Evolutionary conservation across 2,329 filamentous ascomycete species (phyloP), one percentile per base, ranked within the genome.

Genomic region (Botrytis sinoallii): DNA sequence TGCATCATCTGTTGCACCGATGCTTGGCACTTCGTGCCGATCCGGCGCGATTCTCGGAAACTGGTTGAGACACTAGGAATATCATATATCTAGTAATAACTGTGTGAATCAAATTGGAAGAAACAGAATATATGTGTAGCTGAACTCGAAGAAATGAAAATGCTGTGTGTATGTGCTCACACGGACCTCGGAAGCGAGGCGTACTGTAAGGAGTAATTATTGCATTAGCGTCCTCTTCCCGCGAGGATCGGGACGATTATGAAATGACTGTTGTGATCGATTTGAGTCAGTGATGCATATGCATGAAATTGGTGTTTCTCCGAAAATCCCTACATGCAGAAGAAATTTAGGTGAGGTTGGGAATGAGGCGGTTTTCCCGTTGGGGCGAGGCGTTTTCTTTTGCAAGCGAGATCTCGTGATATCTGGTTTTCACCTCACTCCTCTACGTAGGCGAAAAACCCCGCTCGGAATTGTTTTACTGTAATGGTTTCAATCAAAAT

Each of bases 341-440:
- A 67, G 22, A 35, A 60, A 48, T 7, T 46, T 6, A 35, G 20
- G 14, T 52, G 14, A 52, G 32, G 64, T n/a, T 67, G 22, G 40
- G 44, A 40, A 35, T 14, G 65, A 42, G 65, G 46, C 25, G 46
- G 8, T 18, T n/a, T 16, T 8, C 14, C 25, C 22, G 25, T 63
- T 38, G 38, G 35, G n/a, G 25, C 4, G 60, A 63, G 60, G 60
- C 60, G 35, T 68, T 22, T 67, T 4, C 10, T 57, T 22, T 8
- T 44, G 35, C 48, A 44, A 59, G 66, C 38, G 66, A 57, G 66
- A 57, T 57, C 46, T 55, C 46, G 48, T 68, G 65, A 55, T 57
- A 18, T 20, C n/a, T 69, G 57, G 44, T 44, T 44, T 38, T 42
- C 48, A 57, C 66, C 38, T 69, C 48, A 44, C 35, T 25, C 12